Percentiles rank a stretch among this genome's conserved stretches.
Evolutionary conservation across 345 rosid species (phyloP).

Genomic region (Pugionium dolabratum): DNA sequence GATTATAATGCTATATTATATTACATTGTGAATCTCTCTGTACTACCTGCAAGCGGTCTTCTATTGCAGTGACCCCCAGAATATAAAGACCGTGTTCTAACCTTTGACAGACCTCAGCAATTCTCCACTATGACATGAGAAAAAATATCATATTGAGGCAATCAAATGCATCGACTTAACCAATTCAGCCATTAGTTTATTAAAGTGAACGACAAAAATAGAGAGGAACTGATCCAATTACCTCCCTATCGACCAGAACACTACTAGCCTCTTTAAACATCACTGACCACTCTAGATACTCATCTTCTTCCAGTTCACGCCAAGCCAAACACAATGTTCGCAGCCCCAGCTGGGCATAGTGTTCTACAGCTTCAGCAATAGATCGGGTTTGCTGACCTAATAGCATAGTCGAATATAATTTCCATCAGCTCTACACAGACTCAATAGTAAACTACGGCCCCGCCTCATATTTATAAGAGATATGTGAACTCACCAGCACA

Average conservation of each 20-base stretch:
- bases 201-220: constrained; percentile 1
- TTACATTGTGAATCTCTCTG: constrained; percentile 22
- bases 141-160: constrained; percentile 31
- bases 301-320: constrained; percentile 81
- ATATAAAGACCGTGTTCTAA: constrained; percentile 82
- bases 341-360: constrained; percentile 87
- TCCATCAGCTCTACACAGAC: constrained; percentile 24
- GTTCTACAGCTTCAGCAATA: constrained; percentile 83
- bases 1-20: not conserved
- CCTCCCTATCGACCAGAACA: constrained; percentile 96
- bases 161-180: constrained; percentile 29
- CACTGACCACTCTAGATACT: constrained; percentile 83
- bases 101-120: constrained; percentile 93
- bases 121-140: constrained; percentile 73
- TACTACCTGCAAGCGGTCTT: constrained; percentile 88
- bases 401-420: constrained; percentile 26
- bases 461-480: constrained; percentile 23
- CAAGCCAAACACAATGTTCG: constrained; percentile 97
- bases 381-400: constrained; percentile 89
- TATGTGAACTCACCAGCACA: constrained; percentile 52
- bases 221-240: constrained; percentile 42
- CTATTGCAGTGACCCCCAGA: constrained; percentile 95
- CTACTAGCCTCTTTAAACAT: constrained; percentile 94
- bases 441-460: constrained; percentile 3
- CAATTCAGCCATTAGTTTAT: not conserved